Base-by-base conservation (phyloP, 495 filamentous ascomycete species). In the Hyaloscypha variabilis region DNA sequence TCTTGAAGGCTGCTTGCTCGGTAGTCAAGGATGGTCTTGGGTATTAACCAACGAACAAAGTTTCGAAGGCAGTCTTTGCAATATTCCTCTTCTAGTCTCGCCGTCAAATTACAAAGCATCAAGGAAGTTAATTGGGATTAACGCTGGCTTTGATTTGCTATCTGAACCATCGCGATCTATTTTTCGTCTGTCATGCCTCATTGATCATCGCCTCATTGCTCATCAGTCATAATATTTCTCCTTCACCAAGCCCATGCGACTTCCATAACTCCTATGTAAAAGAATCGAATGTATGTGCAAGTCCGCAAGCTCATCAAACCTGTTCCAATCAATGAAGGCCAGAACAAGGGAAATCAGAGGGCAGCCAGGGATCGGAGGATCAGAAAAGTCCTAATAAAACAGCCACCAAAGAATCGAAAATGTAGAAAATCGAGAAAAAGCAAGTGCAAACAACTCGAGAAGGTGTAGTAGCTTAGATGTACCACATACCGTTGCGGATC, bases 401-500 rank as follows among this genome's bases (percentile, higher is more conserved):
- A 62, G 31, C 14, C 39, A 17, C 39, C 39, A 46, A 52, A 60
- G 66, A 67, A 66, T 23, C 24, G 57, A 60, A 63, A 51, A 55
- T n/a, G 21, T 49, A 24, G 46, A 24, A 31, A 13, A 63, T 53
- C 8, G 57, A 58, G 58, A 26, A 65, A 29, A 64, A 42, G 53
- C 56, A 67, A 67, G 56, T 24, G 51, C 61, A 21, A 70, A 56
- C 39, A 31, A n/a, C 61, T 53, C 34, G 55, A n/a, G 55, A 28
- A 64, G 24, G 24, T 30, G 57, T 36, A 30, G 50, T n/a, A 21
- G 46, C 19, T 66, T 73, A 79, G 72, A 79, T 77, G 66, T 76
- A 79, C 77, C 77, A 79, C 77, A 79, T 79, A 50, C 62, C 58
- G 53, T 31, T 62, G 29, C 69, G 60, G 61, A 80, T 77, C 17